These are phyloP conservation scores for Clavariopsis aquatica DNA, from an alignment of 495 filamentous ascomycete species.

Conservation along the genomic window DNA sequence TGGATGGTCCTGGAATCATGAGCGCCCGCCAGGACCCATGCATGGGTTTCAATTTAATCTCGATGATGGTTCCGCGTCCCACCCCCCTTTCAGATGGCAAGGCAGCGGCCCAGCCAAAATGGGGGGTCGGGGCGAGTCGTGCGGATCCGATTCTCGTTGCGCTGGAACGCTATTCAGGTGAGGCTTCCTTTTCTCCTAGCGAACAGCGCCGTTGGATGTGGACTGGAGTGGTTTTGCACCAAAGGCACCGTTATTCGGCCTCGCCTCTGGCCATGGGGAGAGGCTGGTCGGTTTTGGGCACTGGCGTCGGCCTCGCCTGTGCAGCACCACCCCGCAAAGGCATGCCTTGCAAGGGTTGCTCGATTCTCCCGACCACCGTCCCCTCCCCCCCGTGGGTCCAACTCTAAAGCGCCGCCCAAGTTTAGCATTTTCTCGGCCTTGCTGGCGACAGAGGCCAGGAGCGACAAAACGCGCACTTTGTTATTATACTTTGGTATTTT, in stretches of 20 bases:
- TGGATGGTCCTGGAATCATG: slow-evolving; percentile 14
- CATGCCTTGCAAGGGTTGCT: too few species aligned
- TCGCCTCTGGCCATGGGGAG: slow-evolving; percentile 4
- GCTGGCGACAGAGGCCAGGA: too few species aligned
- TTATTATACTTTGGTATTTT: too few species aligned
- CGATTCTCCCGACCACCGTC: too few species aligned
- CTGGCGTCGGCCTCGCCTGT: slow-evolving; percentile 24
- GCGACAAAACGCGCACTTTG: too few species aligned
- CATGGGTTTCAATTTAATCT: slow-evolving; percentile 23
- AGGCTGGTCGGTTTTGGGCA: neutral
- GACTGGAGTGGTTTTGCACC: neutral
- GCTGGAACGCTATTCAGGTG: neutral
- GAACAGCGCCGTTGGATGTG: neutral
- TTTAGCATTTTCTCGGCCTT: too few species aligned
- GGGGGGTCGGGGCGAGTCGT: too few species aligned
- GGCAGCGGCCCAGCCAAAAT: too few species aligned
- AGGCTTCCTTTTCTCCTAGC: slow-evolving; percentile 4
- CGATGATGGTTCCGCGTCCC: slow-evolving; percentile 18
- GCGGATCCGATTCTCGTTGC: neutral
- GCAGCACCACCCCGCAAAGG: slow-evolving; percentile 10
- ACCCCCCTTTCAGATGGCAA: neutral
- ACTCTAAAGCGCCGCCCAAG: too few species aligned
- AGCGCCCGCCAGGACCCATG: slow-evolving; percentile 18
- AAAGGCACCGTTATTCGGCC: slow-evolving; percentile 12
- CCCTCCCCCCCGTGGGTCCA: too few species aligned